These are phyloP conservation scores for Quercus engelmannii DNA, from an alignment of 306 rosid species.

Conservation along the genomic window DNA sequence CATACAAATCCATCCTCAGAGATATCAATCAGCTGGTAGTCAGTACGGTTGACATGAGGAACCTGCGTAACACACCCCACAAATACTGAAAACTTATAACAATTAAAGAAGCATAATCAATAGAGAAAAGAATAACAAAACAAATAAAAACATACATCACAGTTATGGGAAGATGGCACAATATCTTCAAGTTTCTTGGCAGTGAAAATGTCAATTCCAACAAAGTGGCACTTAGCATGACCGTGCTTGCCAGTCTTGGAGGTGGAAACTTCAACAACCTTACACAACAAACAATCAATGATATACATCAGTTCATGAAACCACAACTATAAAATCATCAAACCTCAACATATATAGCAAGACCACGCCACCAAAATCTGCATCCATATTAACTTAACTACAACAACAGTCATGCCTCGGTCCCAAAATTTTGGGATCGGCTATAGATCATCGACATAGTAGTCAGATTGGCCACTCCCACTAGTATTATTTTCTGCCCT, in stretches of 20 bases:
- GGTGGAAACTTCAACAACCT: constrained; percentile 35
- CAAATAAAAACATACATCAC: constrained; percentile 47
- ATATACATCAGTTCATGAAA: neutral
- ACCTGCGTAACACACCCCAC: constrained; percentile 31
- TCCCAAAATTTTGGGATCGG: too few species aligned
- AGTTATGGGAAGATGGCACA: constrained; percentile 73
- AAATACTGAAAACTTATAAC: neutral
- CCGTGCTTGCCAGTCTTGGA: constrained; percentile 59
- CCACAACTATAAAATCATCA: neutral
- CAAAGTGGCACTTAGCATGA: constrained; percentile 71
- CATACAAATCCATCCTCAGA: constrained; percentile 61
- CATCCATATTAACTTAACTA: neutral
- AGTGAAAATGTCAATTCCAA: constrained; percentile 66
- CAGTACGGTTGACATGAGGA: constrained; percentile 77
- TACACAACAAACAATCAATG: neutral
- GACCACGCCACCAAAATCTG: neutral
- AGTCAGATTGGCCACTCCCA: too few species aligned
- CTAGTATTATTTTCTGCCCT: too few species aligned
- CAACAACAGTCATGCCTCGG: too few species aligned
- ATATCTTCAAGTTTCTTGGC: constrained; percentile 71
- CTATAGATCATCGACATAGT: too few species aligned
- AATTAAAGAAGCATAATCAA: neutral
- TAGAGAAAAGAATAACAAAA: neutral
- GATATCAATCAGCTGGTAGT: constrained; percentile 41
- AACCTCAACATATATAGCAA: neutral